Evolutionary conservation across 805 yeast species (phyloP).

Genomic region (Candida fluviatilis): DNA sequence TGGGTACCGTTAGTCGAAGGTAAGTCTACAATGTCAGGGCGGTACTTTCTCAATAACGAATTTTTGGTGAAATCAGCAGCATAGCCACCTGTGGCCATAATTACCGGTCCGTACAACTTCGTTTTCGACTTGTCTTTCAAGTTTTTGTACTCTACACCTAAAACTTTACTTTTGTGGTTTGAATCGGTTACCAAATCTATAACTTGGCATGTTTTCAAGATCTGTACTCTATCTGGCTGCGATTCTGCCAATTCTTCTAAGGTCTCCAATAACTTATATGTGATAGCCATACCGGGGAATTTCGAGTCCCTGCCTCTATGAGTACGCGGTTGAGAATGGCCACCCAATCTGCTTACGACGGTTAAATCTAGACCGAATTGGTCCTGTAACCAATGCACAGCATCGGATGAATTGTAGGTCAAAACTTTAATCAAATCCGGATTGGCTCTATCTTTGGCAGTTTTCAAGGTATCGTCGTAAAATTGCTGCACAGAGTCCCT

Average conservation of each 20-base stretch:
- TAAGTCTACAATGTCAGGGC: slow-evolving; percentile 53
- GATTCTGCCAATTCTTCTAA: slow-evolving; percentile 43
- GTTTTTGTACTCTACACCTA: slow-evolving; percentile 33
- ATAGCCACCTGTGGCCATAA: slow-evolving; percentile 63
- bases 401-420: slow-evolving; percentile 58
- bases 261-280: slow-evolving; percentile 48
- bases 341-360: slow-evolving; percentile 73
- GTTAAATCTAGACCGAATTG: slow-evolving; percentile 60
- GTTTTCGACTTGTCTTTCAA: slow-evolving; percentile 26
- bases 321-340: slow-evolving; percentile 77
- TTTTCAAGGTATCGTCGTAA: slow-evolving; percentile 60
- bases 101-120: slow-evolving; percentile 50
- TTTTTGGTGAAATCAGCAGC: slow-evolving; percentile 59
- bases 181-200: slow-evolving; percentile 38
- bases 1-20: slow-evolving; percentile 61
- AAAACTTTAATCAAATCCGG: slow-evolving; percentile 55
- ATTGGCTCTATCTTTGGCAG: slow-evolving; percentile 61
- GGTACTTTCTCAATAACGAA: slow-evolving; percentile 49
- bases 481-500: slow-evolving; percentile 58
- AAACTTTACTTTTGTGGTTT: slow-evolving; percentile 15
- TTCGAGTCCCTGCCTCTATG: slow-evolving; percentile 70
- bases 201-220: slow-evolving; percentile 38
- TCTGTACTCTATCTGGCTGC: slow-evolving; percentile 41
- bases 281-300: slow-evolving; percentile 65
- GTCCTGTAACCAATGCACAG: slow-evolving; percentile 70